Base-by-base conservation (phyloP, 2,329 filamentous ascomycete genomes). In the Pseudopithomyces chartarum region DNA sequence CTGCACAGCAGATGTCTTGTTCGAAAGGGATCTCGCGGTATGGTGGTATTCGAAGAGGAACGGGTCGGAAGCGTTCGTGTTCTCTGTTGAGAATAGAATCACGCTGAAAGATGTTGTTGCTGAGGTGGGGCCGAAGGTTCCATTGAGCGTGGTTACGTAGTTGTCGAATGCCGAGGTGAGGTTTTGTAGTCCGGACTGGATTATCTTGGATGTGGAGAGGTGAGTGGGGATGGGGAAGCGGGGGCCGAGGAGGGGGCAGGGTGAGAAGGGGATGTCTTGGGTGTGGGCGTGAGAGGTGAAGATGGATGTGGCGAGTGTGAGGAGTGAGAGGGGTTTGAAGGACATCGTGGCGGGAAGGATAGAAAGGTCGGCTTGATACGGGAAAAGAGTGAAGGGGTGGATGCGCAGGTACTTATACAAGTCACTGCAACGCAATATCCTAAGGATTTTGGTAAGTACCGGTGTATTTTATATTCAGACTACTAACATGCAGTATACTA, bases 1-100 rank as follows among this genome's bases (percentile, higher is more conserved):
- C 3, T 68, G 66, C 2, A 70, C 69, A 12, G 76, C 76, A 7
- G 10, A 15, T 1, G 62, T 54, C 0, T 64, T 56, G 2, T 58
- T 62, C 19, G 73, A 61, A 43, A 75, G 71, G 71, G 54, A 77
- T 63, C 51, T 77, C 73, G 58, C 72, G 74, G 55, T 79, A 76
- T 59, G 53, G 29, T 64, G 60, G 40, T 59, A 62, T 26, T 61
- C 57, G 33, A 58, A 62, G 7, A 60, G 39, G 46, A 55, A 57
- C 2, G 54, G 50, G 2, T 39, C 17, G 19, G 57, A 23, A 6
- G 56, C 53, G 13, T 57, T 56, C 15, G 45, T 40, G 1, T 48
- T 36, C 10, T 63, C 58, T 5, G 56, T 56, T 5, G 59, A 61
- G 22, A 62, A 66, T 10, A 66, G 43, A 15, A 57, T 19, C n/a